Base-by-base conservation (phyloP, 345 rosid genomes). In the Abelmoschus esculentus region DNA sequence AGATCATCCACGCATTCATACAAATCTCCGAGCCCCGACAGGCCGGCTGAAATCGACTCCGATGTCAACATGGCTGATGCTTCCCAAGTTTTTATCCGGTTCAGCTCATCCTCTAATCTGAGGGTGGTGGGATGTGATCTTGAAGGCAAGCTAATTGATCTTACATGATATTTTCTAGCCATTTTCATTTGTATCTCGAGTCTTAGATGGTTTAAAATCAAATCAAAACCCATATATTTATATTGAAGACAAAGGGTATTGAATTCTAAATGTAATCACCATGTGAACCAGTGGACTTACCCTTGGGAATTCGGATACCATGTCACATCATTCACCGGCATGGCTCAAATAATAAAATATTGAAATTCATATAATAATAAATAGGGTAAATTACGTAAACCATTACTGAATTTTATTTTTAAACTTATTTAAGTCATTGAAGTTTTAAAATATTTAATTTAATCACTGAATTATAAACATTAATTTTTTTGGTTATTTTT, bases 61-160 rank as follows among this genome's bases (percentile, higher is more conserved):
- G 86, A 77, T 29, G 83, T 67, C 28, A 74, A 68, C 5, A 50
- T 19, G 1, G 78, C 49, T 17, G 83, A 60, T 3, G 72, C 67
- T 40, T 76, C 87, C 72, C 62, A 68, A 15, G 65, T 34, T 42
- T 75, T 79, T 47, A 92, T 73, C 81, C 82, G 85, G 79, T 57
- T 62, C 46, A 87, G 77, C 83, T 79, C 86, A 64, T 86, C 87
- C 63, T 85, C 85, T 3, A 84, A 54, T 40, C 17, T 74, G 3
- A 67, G 46, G 13, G 88, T 87, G 61, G 66, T 78, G 4, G 91
- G 96, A 81, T 92, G 92, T 59, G 90, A 80, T 52, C 90, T 87
- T 40, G 92, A 76, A 58, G 93, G 90, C 69, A 89, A 79, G 73
- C 96, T 91, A 34, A 84, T 75, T 14, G 93, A 89, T 82, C 93